Evolutionary conservation across 2,329 filamentous ascomycete species (phyloP), one percentile per base, ranked within the genome.

Genomic region (Aureobasidium musti): DNA sequence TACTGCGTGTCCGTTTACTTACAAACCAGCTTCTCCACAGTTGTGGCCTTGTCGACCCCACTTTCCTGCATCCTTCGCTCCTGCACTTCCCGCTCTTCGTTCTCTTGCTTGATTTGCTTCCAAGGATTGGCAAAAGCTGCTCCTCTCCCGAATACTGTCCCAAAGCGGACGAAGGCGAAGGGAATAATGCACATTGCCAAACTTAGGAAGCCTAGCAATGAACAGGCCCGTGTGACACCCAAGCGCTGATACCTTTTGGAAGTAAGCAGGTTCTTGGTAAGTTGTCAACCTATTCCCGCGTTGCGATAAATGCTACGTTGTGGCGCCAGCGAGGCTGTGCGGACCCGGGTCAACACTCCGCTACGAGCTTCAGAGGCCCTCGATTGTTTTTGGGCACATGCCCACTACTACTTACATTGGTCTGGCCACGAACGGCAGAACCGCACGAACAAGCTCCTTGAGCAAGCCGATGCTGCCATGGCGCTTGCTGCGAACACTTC

Each of bases 391-490:
- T 7, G 39, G 3, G 5, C n/a, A 39, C 33, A 56, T 2, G 19
- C n/a, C 21, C n/a, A 43, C 11, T 21, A 43, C 11, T 21, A 63
- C 59, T 50, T 63, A 94, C 87, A 93, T 79, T 0, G 81, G 79
- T 56, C 72, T 74, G 33, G 80, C 78, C 0, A 79, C 80, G 70
- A 82, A 82, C 10, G 81, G 81, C 26, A 82, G 63, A 2, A 80
- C 75, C 0, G 91, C 91, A 68, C 92, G 80, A 96, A 95, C 23
- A 84, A 82, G 70, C 89, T 92, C 63, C 93, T 85, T 67, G 90
- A 85, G 75, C 95, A 91, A 54, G 89, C 89, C 73, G 96, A 95
- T 52, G 92, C 91, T 14, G 92, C 91, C 76, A 97, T 82, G 4
- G 92, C 91, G 67, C 84, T 88, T 54, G 90, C 90, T 30, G 90